phyloP scores from a whole-genome alignment of 805 yeast genomes.

The Starmerella apicola region DNA sequence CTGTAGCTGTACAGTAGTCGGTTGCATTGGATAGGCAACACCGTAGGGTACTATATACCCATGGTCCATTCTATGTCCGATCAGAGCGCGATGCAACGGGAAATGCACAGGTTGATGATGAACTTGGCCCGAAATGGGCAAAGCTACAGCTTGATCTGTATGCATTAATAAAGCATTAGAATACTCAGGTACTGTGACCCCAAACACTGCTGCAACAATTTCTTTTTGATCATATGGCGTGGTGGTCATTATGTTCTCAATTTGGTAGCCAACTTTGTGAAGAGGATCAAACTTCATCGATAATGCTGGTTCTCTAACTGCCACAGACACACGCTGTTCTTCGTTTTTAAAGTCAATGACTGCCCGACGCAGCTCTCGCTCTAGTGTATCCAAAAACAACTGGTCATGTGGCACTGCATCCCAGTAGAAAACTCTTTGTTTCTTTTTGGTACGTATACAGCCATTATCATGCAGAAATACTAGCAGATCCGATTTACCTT shows the following conservation, averaged over 20 bases:
- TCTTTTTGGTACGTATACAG: conserved; percentile 87
- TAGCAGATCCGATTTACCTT: conserved; percentile 73
- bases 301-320: conserved; percentile 65
- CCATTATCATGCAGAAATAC: conserved; percentile 74
- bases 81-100: too few species aligned
- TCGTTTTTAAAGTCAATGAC: conserved; percentile 8
- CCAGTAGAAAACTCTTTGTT: conserved; percentile 95
- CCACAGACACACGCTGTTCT: conserved; percentile 43
- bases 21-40: too few species aligned
- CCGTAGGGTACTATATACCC: too few species aligned
- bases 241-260: conserved; percentile 20
- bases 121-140: too few species aligned
- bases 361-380: conserved; percentile 49
- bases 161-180: too few species aligned
- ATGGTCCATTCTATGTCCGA: too few species aligned
- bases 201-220: conserved; percentile 8
- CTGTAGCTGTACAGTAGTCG: not conserved
- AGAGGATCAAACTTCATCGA: conserved; percentile 52
- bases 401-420: conserved; percentile 89
- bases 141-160: too few species aligned
- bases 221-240: conserved; percentile 13
- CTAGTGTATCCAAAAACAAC: conserved; percentile 83
- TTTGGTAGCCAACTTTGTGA: conserved; percentile 29
- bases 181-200: not conserved
- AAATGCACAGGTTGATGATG: too few species aligned